These are phyloP conservation scores for Tolypocladium pustulatum DNA, from an alignment of 2,329 filamentous ascomycete species.

Conservation along the genomic window DNA sequence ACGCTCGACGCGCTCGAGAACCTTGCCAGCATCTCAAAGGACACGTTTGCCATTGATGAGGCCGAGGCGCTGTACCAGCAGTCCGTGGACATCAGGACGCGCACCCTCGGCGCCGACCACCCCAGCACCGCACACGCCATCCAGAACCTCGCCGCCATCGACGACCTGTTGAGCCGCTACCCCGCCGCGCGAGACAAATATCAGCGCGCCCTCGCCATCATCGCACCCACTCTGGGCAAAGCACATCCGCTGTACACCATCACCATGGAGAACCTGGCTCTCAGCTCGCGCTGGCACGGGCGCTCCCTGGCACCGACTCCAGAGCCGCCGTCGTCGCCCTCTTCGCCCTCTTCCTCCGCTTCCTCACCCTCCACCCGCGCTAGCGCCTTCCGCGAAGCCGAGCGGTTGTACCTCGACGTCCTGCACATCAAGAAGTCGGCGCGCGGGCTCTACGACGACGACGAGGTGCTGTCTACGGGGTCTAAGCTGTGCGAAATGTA, in stretches of 20 bases:
- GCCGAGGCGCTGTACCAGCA: constrained; percentile 15
- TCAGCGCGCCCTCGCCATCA: constrained; percentile 11
- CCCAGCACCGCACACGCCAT: constrained; percentile 12
- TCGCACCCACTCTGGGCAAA: constrained; percentile 10
- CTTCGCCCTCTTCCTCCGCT: background rate
- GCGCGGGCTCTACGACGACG: constrained; percentile 11
- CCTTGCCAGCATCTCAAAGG: constrained; percentile 13
- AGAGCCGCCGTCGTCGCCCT: background rate
- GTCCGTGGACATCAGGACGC: constrained; percentile 13
- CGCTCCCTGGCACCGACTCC: constrained; percentile 3
- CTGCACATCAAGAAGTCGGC: constrained; percentile 11
- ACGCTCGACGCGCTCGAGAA: constrained; percentile 16
- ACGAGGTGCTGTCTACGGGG: constrained; percentile 11
- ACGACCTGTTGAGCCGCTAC: constrained; percentile 12
- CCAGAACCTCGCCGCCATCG: constrained; percentile 15
- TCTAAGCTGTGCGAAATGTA: constrained; percentile 17
- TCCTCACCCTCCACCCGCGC: constrained; percentile 1
- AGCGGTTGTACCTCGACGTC: constrained; percentile 14
- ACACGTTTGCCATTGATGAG: constrained; percentile 15
- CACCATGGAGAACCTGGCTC: constrained; percentile 13
- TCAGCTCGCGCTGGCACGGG: constrained; percentile 9
- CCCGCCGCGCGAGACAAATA: constrained; percentile 11
- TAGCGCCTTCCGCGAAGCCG: constrained; percentile 11
- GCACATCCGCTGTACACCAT: constrained; percentile 12
- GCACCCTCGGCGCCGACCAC: constrained; percentile 11